Evolutionary conservation across 106 monocot genomes (phyloP).

Genomic region (Posidonia australis): DNA sequence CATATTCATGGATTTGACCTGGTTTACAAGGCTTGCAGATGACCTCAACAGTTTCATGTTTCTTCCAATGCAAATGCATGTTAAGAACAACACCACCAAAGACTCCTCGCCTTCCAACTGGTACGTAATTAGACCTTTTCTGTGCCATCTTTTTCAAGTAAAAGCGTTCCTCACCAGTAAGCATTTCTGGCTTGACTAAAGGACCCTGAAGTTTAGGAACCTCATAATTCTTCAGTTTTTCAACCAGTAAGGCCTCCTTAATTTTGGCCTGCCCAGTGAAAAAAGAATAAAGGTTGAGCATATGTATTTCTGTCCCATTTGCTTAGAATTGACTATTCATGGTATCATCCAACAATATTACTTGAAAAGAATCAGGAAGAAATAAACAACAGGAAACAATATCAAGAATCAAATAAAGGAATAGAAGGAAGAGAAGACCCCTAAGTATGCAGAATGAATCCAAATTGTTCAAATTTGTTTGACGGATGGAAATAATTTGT

Average conservation of each 20-base stretch:
- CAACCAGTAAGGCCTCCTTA: conserved; percentile 61
- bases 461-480: no score
- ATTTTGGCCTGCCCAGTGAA: conserved; percentile 52
- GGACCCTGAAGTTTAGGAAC: conserved; percentile 73
- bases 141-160: conserved; percentile 97
- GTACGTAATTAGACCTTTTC: conserved; percentile 91
- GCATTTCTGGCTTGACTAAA: conserved; percentile 31
- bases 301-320: no score
- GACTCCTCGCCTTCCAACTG: conserved; percentile 74
- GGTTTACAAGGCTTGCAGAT: conserved; percentile 90
- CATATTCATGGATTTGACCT: conserved; percentile 92
- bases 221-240: conserved; percentile 82
- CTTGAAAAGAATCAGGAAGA: no score
- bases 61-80: conserved; percentile 99
- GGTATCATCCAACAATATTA: no score
- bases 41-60: conserved; percentile 97
- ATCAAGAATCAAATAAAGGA: no score
- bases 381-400: no score
- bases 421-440: no score
- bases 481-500: no score
- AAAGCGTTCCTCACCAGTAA: conserved; percentile 83
- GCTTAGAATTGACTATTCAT: no score
- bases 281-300: not conserved
- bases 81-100: conserved; percentile 91
- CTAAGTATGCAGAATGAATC: no score